phyloP scores from a whole-genome alignment of 192 early-diverging fungal genomes.

The Rhizophagus prolifer region DNA sequence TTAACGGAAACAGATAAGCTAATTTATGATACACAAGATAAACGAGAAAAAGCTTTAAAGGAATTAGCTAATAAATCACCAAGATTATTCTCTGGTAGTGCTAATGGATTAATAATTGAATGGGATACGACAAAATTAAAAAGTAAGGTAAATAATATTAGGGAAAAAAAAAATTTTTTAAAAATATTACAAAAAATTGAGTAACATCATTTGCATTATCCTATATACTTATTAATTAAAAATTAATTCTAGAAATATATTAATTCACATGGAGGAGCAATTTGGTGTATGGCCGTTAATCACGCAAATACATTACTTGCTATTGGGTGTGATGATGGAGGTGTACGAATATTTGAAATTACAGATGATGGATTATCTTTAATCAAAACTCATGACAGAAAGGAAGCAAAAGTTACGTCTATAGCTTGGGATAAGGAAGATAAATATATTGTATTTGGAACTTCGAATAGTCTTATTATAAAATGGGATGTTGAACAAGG shows the following conservation, averaged over 20 bases:
- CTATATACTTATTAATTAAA: background rate
- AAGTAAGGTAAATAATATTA: slow-evolving; percentile 48
- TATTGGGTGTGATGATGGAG: slow-evolving; percentile 92
- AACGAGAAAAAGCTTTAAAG: slow-evolving; percentile 54
- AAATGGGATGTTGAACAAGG: slow-evolving; percentile 60
- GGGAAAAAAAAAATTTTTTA: background rate
- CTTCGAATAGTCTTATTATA: slow-evolving; percentile 77
- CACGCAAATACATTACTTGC: slow-evolving; percentile 74
- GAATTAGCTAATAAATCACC: slow-evolving; percentile 54
- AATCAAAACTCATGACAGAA: slow-evolving; percentile 51
- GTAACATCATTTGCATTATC: too few species aligned
- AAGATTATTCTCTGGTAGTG: slow-evolving; percentile 83
- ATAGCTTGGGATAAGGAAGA: slow-evolving; percentile 81
- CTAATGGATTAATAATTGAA: slow-evolving; percentile 83
- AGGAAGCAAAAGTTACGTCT: slow-evolving; percentile 72
- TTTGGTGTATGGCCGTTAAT: slow-evolving; percentile 92
- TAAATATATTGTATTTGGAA: slow-evolving; percentile 74
- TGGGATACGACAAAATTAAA: slow-evolving; percentile 75
- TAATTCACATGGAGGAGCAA: slow-evolving; percentile 84
- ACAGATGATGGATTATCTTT: slow-evolving; percentile 67
- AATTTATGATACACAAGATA: slow-evolving; percentile 64
- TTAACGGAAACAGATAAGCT: slow-evolving; percentile 62
- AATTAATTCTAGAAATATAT: slow-evolving; percentile 49
- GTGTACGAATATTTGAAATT: slow-evolving; percentile 85
- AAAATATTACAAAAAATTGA: background rate